Percentiles rank a stretch among this genome's conserved stretches.
These are phyloP conservation scores for Drechslerella coelobrocha DNA, from an alignment of 2,329 filamentous ascomycete species.

Conservation along the genomic window DNA sequence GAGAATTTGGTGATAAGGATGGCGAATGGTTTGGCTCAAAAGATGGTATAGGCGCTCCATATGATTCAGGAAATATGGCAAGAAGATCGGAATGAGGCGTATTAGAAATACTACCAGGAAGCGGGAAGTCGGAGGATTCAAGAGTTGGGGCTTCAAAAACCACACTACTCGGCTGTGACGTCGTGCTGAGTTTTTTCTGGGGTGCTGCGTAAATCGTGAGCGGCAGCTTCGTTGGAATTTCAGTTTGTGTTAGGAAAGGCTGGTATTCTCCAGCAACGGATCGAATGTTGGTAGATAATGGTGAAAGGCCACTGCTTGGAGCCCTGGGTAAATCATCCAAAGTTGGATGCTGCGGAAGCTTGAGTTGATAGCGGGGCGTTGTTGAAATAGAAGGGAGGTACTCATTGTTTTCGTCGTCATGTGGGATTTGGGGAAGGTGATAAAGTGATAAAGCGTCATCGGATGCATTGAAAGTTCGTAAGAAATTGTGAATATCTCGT, in stretches of 20 bases:
- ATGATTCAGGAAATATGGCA: neutral
- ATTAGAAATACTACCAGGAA: conserved; percentile 9
- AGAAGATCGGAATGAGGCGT: conserved; percentile 8
- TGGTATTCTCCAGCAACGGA: neutral
- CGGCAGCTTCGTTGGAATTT: neutral
- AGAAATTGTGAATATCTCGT: conserved; percentile 44
- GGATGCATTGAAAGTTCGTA: conserved; percentile 48
- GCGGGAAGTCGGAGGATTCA: neutral
- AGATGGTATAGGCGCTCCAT: neutral
- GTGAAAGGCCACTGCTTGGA: conserved; percentile 21
- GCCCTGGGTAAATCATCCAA: conserved; percentile 27
- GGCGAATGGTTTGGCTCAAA: conserved; percentile 12
- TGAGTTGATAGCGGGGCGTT: neutral
- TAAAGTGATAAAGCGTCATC: conserved; percentile 44
- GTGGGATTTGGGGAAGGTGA: conserved; percentile 41
- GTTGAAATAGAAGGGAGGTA: neutral
- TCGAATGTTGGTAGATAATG: neutral
- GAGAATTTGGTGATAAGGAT: neutral
- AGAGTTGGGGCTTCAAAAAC: neutral
- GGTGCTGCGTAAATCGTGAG: no score
- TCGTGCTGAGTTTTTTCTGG: no score
- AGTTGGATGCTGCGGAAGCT: neutral
- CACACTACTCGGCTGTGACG: no score
- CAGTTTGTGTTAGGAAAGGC: neutral
- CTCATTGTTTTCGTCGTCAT: conserved; percentile 30